Percentiles rank a stretch among this genome's conserved stretches.
Conservation (phyloP, 2,329 filamentous ascomycete species). For the Arthrobotrys pseudoclavata region DNA sequence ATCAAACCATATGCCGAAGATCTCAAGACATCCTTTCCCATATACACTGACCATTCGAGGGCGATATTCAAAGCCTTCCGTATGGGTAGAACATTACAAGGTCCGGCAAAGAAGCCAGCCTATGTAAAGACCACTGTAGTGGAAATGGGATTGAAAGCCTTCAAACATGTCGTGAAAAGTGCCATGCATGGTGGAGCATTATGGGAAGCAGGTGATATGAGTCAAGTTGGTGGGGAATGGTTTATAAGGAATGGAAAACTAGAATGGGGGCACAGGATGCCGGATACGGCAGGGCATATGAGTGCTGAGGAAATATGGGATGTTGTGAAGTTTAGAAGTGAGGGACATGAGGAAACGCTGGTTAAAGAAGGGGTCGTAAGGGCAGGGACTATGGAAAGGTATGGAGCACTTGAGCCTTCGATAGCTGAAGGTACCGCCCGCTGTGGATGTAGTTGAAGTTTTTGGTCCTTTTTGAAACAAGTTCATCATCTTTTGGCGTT, state of each 20-base stretch:
- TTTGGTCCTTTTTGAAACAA: background rate
- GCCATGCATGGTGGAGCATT: conserved; percentile 42
- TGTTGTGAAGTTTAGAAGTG: conserved; percentile 52
- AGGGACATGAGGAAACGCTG: conserved; percentile 21
- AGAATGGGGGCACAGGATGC: conserved; percentile 57
- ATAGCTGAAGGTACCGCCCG: conserved; percentile 3
- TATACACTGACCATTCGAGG: conserved; percentile 52
- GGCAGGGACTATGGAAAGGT: conserved; percentile 51
- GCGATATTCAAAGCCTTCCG: conserved; percentile 50
- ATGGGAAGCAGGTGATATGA: conserved; percentile 58
- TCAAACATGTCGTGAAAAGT: conserved; percentile 47
- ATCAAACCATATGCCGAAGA: conserved; percentile 47
- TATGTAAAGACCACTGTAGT: conserved; percentile 52
- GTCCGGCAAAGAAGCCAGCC: conserved; percentile 50
- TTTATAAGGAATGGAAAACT: conserved; percentile 48
- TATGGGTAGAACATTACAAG: conserved; percentile 50
- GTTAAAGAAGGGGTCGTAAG: conserved; percentile 39
- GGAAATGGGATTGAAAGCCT: conserved; percentile 56
- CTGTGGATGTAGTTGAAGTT: conserved; percentile 41
- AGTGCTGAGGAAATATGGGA: conserved; percentile 59
- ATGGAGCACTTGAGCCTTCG: conserved; percentile 42
- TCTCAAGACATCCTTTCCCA: conserved; percentile 42
- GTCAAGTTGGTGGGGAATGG: conserved; percentile 57
- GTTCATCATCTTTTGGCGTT: conserved; percentile 11
- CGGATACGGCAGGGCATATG: conserved; percentile 56